Percentiles rank a stretch among this genome's conserved stretches.
Evolutionary conservation across 2,329 filamentous ascomycete genomes (phyloP).

Genomic region (Verticillium albo-atrum): DNA sequence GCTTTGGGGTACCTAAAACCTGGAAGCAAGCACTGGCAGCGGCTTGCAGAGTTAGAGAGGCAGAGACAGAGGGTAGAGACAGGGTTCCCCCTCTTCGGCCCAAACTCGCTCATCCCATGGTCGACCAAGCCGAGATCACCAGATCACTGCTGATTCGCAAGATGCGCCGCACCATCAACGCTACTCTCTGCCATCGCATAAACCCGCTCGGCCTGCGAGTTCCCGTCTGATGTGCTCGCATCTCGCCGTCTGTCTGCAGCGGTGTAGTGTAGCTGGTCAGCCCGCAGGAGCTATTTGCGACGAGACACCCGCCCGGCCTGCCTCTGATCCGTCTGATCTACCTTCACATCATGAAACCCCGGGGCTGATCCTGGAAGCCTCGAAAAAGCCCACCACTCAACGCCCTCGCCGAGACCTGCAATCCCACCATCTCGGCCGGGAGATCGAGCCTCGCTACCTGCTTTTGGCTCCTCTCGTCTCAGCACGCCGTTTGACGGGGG

Average conservation of each 20-base stretch:
- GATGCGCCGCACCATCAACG: not conserved
- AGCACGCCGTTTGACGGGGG: not conserved
- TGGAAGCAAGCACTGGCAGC: too few species aligned
- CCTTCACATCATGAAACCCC: not conserved
- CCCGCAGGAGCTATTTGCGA: not conserved
- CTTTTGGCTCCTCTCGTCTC: not conserved
- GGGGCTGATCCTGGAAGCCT: not conserved
- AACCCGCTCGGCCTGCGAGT: not conserved
- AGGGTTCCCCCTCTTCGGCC: not conserved
- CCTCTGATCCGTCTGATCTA: constrained; percentile 3
- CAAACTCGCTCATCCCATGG: not conserved
- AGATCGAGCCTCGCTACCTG: not conserved
- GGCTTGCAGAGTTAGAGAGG: too few species aligned
- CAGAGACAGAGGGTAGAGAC: too few species aligned
- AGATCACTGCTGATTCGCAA: not conserved
- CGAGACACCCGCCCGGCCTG: not conserved
- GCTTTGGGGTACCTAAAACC: too few species aligned
- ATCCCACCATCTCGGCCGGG: not conserved
- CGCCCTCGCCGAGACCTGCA: not conserved
- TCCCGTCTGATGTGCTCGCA: not conserved
- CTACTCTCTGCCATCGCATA: not conserved
- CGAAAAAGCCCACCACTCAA: not conserved
- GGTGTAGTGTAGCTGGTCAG: too few species aligned
- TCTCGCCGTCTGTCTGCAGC: not conserved
- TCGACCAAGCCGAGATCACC: not conserved